Conservation (phyloP, 495 filamentous ascomycete species). For the Tuber magnatum region DNA sequence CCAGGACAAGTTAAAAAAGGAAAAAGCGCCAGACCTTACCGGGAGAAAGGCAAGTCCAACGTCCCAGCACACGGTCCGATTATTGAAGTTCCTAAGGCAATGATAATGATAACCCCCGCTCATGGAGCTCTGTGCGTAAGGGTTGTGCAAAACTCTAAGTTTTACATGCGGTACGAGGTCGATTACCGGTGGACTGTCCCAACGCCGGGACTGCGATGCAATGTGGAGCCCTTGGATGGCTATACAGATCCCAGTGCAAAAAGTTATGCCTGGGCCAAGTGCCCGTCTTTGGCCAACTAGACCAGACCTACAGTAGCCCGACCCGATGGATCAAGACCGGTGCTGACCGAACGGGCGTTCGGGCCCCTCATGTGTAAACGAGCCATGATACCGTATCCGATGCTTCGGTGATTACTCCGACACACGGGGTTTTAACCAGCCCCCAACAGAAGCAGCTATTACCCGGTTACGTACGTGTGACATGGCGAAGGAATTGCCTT, state of each 20-base stretch:
- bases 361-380: not conserved
- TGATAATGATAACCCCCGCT: too few relatives aligned
- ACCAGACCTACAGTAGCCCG: too few relatives aligned
- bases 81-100: too few relatives aligned
- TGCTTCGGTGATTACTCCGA: not conserved
- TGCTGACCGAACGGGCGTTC: not conserved
- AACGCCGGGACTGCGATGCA: not conserved
- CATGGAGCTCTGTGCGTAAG: too few relatives aligned
- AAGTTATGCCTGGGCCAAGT: not conserved
- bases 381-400: too few relatives aligned
- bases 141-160: not conserved
- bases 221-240: too few relatives aligned
- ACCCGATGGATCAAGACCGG: not conserved
- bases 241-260: not conserved
- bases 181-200: not conserved
- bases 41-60: too few relatives aligned
- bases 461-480: not conserved
- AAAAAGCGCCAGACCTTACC: too few relatives aligned
- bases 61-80: too few relatives aligned
- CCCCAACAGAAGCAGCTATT: not conserved
- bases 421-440: not conserved
- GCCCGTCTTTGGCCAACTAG: not conserved
- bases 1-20: too few relatives aligned
- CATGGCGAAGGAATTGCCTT: not conserved
- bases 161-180: not conserved